Percentiles rank a stretch among this genome's conserved stretches.
Evolutionary conservation across 306 rosid genomes (phyloP).

Genomic region (Cicer cuneatum): DNA sequence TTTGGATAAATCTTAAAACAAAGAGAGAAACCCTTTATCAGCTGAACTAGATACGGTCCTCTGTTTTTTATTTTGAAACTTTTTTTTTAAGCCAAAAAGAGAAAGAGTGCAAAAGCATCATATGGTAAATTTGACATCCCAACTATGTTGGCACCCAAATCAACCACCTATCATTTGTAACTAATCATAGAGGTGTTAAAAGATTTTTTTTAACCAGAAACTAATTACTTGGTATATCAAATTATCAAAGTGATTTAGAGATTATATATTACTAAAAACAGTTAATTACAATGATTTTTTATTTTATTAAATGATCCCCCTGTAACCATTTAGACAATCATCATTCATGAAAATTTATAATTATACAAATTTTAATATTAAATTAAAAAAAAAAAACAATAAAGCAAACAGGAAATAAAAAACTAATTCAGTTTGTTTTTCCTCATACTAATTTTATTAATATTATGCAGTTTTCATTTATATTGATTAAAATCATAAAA

Average conservation of each 20-base stretch:
- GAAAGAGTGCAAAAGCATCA: neutral
- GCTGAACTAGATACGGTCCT: too few relatives aligned
- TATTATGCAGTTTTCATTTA: neutral
- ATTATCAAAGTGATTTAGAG: neutral
- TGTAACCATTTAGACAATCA: neutral
- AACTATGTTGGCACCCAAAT: too few relatives aligned
- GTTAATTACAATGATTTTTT: neutral
- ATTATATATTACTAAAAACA: neutral
- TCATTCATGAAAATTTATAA: neutral
- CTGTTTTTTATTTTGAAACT: too few relatives aligned
- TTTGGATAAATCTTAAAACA: constrained; percentile 28
- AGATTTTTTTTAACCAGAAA: neutral
- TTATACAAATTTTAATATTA: neutral
- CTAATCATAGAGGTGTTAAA: constrained; percentile 4
- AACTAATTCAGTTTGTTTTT: neutral
- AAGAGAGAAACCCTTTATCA: constrained; percentile 1
- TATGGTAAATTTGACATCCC: neutral
- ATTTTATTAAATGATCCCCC: too few relatives aligned
- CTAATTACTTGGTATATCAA: constrained; percentile 1
- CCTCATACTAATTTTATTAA: neutral
- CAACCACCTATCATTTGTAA: neutral
- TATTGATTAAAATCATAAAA: neutral
- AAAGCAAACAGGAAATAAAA: neutral
- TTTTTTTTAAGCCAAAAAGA: neutral
- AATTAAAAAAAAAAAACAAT: neutral